Conservation (phyloP, 495 filamentous ascomycete genomes). For the Daldinia loculata region DNA sequence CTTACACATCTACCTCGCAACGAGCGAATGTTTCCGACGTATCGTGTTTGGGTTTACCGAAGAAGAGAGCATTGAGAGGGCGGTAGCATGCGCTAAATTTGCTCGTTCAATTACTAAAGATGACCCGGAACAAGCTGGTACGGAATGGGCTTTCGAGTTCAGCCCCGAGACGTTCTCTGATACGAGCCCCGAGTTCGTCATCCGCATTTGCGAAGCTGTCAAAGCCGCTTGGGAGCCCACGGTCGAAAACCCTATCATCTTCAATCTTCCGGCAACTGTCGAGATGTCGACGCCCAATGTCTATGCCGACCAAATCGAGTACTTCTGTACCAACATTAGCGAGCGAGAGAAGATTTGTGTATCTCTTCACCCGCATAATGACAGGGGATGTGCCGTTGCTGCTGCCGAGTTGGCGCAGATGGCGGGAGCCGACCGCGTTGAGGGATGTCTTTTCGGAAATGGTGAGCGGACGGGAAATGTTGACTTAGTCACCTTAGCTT, state of each 20-base stretch:
- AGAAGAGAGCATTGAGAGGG: constrained; percentile 81
- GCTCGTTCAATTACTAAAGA: constrained; percentile 95
- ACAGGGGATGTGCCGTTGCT: constrained; percentile 88
- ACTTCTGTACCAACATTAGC: constrained; percentile 79
- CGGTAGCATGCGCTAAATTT: constrained; percentile 85
- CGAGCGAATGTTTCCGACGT: constrained; percentile 88
- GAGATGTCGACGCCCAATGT: constrained; percentile 96
- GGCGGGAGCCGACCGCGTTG: constrained; percentile 95
- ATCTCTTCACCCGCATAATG: constrained; percentile 92
- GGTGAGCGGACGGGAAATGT: constrained; percentile 97
- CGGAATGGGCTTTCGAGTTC: constrained; percentile 96
- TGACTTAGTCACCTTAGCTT: constrained; percentile 89
- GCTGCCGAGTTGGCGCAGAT: constrained; percentile 90
- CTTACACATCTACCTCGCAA: constrained; percentile 95
- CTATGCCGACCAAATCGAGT: constrained; percentile 97
- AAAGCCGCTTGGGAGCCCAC: constrained; percentile 94
- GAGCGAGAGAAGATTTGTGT: constrained; percentile 85
- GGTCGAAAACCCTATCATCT: constrained; percentile 86
- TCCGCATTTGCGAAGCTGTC: constrained; percentile 90
- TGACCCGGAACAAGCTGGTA: constrained; percentile 75
- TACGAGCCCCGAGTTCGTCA: constrained; percentile 81
- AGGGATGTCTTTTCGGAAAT: constrained; percentile 95
- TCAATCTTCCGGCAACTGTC: constrained; percentile 97
- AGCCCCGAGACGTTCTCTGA: constrained; percentile 97
- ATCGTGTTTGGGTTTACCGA: constrained; percentile 90